Conservation (phyloP, 2,329 filamentous ascomycete genomes). For the Tetracladium maxilliforme region DNA sequence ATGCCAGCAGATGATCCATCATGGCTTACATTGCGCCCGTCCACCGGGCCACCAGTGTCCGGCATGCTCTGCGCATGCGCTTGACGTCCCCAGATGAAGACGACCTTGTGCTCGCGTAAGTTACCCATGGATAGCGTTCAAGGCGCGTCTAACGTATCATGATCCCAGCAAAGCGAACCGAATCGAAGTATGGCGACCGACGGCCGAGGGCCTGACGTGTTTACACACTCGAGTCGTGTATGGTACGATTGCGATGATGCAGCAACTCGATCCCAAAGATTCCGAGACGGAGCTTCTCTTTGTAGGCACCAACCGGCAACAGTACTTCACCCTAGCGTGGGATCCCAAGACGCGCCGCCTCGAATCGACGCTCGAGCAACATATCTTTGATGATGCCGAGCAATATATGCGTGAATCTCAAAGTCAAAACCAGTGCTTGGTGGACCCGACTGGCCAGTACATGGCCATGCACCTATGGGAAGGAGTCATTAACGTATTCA, state of each 20-base stretch:
- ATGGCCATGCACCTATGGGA: slow-evolving; percentile 56
- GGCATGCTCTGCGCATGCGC: slow-evolving; percentile 71
- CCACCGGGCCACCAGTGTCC: slow-evolving; percentile 79
- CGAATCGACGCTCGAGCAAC: slow-evolving; percentile 30
- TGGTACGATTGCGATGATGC: slow-evolving; percentile 74
- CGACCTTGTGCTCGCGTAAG: slow-evolving; percentile 79
- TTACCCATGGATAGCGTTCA: slow-evolving; percentile 4
- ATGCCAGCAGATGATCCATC: slow-evolving; percentile 3
- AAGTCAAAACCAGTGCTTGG: slow-evolving; percentile 67
- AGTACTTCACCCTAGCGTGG: slow-evolving; percentile 87
- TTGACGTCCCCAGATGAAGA: slow-evolving; percentile 63
- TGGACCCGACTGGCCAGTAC: slow-evolving; percentile 64
- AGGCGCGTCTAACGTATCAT: slow-evolving; percentile 7
- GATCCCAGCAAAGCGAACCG: slow-evolving; percentile 61
- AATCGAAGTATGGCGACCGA: slow-evolving; percentile 77
- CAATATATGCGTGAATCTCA: slow-evolving; percentile 61
- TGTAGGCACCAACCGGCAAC: slow-evolving; percentile 75
- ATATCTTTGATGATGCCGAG: slow-evolving; percentile 37
- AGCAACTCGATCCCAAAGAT: slow-evolving; percentile 63
- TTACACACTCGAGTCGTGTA: slow-evolving; percentile 61
- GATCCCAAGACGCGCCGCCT: slow-evolving; percentile 39
- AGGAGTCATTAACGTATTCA: slow-evolving; percentile 48
- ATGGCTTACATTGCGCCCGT: slow-evolving; percentile 97
- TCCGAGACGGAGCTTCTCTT: slow-evolving; percentile 74
- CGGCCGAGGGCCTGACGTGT: slow-evolving; percentile 48